Percentiles rank a stretch among this genome's conserved stretches.
Evolutionary conservation across 805 yeast genomes (phyloP).

Genomic region (Lachancea quebecensis): DNA sequence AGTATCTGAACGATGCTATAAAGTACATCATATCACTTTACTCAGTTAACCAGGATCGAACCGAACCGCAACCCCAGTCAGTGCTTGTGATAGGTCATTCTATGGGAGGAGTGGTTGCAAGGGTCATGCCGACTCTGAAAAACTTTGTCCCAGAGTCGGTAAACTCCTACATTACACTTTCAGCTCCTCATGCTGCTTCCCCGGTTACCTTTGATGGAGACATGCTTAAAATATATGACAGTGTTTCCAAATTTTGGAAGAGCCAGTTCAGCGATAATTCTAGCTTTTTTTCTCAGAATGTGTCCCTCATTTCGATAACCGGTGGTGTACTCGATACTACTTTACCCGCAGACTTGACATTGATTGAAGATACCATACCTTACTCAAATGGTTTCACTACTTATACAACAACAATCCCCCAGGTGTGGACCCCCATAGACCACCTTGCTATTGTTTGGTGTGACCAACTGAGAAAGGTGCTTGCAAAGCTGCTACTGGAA

Average conservation of each 20-base stretch:
- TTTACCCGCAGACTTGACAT: slow-evolving; percentile 86
- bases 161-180: slow-evolving; percentile 75
- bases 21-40: slow-evolving; percentile 68
- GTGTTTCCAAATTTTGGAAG: slow-evolving; percentile 76
- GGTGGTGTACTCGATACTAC: slow-evolving; percentile 78
- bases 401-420: slow-evolving; percentile 78
- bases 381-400: slow-evolving; percentile 72
- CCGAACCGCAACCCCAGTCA: slow-evolving; percentile 44
- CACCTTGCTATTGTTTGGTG: slow-evolving; percentile 98
- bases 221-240: slow-evolving; percentile 62
- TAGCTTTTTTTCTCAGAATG: slow-evolving; percentile 33
- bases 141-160: slow-evolving; percentile 68
- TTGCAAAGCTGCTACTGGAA: slow-evolving; percentile 55
- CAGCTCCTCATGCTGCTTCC: slow-evolving; percentile 88
- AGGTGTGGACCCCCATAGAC: slow-evolving; percentile 90
- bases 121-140: slow-evolving; percentile 74
- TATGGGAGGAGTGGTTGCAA: slow-evolving; percentile 95
- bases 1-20: slow-evolving; percentile 83
- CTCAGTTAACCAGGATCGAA: slow-evolving; percentile 23
- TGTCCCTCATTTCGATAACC: slow-evolving; percentile 76
- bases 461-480: slow-evolving; percentile 63
- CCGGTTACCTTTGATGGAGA: slow-evolving; percentile 94
- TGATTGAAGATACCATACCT: slow-evolving; percentile 66
- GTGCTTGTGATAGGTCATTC: slow-evolving; percentile 86
- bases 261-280: slow-evolving; percentile 39